Percentiles rank a stretch among this genome's conserved stretches.
Conservation (phyloP, 495 filamentous ascomycete genomes). For the Hypoxylon rickii region DNA sequence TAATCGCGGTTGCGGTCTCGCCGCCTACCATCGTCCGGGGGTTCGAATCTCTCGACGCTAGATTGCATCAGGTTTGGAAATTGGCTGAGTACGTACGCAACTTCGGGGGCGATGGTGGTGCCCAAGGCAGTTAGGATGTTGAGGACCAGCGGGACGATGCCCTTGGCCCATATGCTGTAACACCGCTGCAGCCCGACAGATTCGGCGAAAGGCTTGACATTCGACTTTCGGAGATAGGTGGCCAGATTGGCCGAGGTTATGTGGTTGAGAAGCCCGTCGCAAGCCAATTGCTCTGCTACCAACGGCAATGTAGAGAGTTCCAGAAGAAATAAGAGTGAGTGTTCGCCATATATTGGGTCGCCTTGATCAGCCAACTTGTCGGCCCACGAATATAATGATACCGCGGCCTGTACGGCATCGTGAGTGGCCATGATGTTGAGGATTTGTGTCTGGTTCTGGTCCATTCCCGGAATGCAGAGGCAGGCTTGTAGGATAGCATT, state of each 20-base stretch:
- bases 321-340: conserved; percentile 83
- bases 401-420: conserved; percentile 78
- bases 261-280: conserved; percentile 77
- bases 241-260: conserved; percentile 77
- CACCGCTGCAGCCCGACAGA: conserved; percentile 59
- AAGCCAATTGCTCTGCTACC: conserved; percentile 86
- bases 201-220: conserved; percentile 69
- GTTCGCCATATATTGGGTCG: conserved; percentile 93
- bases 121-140: conserved; percentile 86
- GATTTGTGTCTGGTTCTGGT: conserved; percentile 65
- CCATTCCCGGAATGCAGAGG: conserved; percentile 71
- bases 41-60: conserved; percentile 64
- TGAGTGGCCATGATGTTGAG: conserved; percentile 65
- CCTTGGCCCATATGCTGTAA: conserved; percentile 86
- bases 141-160: conserved; percentile 84
- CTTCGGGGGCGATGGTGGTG: conserved; percentile 75
- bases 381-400: conserved; percentile 91
- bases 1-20: conserved; percentile 47
- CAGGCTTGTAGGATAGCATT: conserved; percentile 86
- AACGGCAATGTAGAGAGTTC: conserved; percentile 80
- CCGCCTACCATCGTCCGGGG: conserved; percentile 52
- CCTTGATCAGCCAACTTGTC: conserved; percentile 73
- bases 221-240: conserved; percentile 67
- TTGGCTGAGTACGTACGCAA: conserved; percentile 82
- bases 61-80: conserved; percentile 74